These are phyloP conservation scores for Agrocybe chaxingu DNA, from an alignment of 768 basidiomycete genomes.

Conservation along the genomic window DNA sequence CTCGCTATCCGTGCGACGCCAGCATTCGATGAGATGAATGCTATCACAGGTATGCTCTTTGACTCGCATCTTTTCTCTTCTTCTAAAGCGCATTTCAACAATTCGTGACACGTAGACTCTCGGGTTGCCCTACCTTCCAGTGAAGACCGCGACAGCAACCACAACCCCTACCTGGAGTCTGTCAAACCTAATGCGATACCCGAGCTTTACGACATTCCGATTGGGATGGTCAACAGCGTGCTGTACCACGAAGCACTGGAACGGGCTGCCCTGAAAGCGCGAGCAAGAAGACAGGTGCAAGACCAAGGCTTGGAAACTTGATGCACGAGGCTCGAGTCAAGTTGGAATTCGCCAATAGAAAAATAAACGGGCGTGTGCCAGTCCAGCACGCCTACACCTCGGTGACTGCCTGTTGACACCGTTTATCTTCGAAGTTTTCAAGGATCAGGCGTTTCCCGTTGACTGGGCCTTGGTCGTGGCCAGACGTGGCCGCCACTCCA, in stretches of 20 bases:
- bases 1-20: conserved; percentile 74
- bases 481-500: too few species aligned
- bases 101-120: conserved; percentile 32
- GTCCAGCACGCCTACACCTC: too few species aligned
- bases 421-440: too few species aligned
- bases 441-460: too few species aligned
- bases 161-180: conserved; percentile 49
- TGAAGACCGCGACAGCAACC: conserved; percentile 13
- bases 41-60: conserved; percentile 58
- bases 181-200: conserved; percentile 48
- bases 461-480: too few species aligned
- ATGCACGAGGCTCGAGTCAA: not conserved
- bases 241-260: conserved; percentile 38
- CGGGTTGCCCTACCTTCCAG: conserved; percentile 48
- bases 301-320: not conserved
- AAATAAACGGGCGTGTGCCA: too few species aligned
- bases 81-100: conserved; percentile 22
- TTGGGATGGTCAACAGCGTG: conserved; percentile 76
- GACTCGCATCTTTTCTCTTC: not conserved
- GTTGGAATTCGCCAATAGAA: not conserved
- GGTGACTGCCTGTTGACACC: too few species aligned
- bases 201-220: conserved; percentile 78
- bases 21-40: conserved; percentile 57
- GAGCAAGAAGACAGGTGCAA: too few species aligned
- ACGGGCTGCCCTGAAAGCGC: not conserved